phyloP scores from a whole-genome alignment of 371 early-diverging fungal species.

The Mortierella polycephala region DNA sequence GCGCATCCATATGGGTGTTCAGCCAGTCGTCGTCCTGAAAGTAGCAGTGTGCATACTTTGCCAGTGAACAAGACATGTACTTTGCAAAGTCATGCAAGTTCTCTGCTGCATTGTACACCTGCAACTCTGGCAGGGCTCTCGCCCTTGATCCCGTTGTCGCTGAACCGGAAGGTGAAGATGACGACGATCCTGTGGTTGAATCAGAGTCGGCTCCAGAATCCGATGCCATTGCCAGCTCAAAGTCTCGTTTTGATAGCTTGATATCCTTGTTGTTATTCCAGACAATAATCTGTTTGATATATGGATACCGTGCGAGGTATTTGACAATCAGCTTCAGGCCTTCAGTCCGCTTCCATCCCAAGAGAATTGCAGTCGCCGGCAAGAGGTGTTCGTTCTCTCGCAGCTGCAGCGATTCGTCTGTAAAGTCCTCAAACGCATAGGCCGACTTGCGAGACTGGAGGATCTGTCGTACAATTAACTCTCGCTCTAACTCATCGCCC shows the following conservation, averaged over 20 bases:
- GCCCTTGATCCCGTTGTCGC: conserved; percentile 14
- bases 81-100: conserved; percentile 66
- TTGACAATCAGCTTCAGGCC: conserved; percentile 58
- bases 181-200: no score
- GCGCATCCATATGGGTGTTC: conserved; percentile 65
- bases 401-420: conserved; percentile 30
- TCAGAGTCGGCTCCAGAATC: no score
- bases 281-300: conserved; percentile 66
- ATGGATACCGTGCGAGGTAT: conserved; percentile 64
- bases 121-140: conserved; percentile 46
- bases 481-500: conserved; percentile 10
- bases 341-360: conserved; percentile 56
- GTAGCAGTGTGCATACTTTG: conserved; percentile 66
- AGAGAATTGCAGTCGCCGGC: conserved; percentile 46
- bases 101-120: conserved; percentile 61
- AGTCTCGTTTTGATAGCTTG: conserved; percentile 40
- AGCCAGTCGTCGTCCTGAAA: conserved; percentile 72
- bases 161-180: no score
- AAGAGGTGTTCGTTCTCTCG: conserved; percentile 30
- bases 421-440: conserved; percentile 47
- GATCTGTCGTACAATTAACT: conserved; percentile 30
- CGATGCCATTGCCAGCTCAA: conserved; percentile 21
- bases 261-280: conserved; percentile 59
- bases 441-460: conserved; percentile 29
- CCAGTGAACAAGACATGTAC: conserved; percentile 70